phyloP scores from a whole-genome alignment of 805 yeast genomes.

The Priceomyces fermenticarens region DNA sequence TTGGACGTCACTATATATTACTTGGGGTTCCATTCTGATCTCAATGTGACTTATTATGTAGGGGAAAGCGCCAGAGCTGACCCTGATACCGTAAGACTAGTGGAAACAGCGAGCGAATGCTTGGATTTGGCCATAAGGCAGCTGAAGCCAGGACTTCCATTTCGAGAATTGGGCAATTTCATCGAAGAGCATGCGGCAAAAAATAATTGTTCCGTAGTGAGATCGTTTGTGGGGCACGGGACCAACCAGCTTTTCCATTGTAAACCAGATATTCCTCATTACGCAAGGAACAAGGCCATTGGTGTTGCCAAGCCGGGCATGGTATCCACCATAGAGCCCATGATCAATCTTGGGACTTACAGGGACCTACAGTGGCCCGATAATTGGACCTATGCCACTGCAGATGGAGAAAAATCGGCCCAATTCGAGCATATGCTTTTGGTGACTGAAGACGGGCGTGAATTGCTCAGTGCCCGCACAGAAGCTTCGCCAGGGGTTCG shows the following conservation, averaged over 20 bases:
- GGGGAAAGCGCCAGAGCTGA: constrained; percentile 81
- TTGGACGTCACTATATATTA: constrained; percentile 83
- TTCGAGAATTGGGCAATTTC: constrained; percentile 81
- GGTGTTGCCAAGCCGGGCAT: constrained; percentile 95
- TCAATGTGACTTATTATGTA: constrained; percentile 95
- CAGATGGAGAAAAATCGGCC: constrained; percentile 86
- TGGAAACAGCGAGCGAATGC: constrained; percentile 84
- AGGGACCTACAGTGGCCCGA: constrained; percentile 93
- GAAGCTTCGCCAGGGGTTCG: constrained; percentile 92
- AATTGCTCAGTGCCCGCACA: constrained; percentile 79
- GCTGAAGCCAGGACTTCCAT: constrained; percentile 89
- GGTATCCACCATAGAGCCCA: constrained; percentile 96
- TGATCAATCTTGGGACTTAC: constrained; percentile 84
- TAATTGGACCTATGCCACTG: constrained; percentile 92
- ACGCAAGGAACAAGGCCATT: constrained; percentile 86
- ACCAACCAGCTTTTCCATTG: constrained; percentile 83
- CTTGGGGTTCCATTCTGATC: constrained; percentile 89
- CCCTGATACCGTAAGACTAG: constrained; percentile 77
- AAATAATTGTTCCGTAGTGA: constrained; percentile 80
- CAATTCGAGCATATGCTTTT: constrained; percentile 93
- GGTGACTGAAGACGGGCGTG: constrained; percentile 92
- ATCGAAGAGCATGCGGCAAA: constrained; percentile 84
- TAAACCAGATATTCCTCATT: constrained; percentile 91
- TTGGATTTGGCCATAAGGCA: constrained; percentile 76
- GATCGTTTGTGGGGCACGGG: constrained; percentile 93